Base-by-base conservation (phyloP, 768 basidiomycete species). In the Lactarius tabidus region DNA sequence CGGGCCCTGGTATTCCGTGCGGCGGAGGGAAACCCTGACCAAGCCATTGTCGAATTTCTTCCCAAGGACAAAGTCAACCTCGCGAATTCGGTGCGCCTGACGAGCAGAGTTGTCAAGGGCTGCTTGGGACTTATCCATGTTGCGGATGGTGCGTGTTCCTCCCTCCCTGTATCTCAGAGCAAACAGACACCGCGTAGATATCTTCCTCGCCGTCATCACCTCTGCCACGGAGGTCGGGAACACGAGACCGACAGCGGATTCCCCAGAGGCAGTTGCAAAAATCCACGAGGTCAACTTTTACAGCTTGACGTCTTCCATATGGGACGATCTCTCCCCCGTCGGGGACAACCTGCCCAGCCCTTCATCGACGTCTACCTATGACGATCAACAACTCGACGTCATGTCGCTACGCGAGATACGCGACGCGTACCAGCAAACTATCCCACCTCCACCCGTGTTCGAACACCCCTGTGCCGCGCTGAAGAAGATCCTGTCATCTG, bases 401-500 rank as follows among this genome's bases (percentile, higher is more conserved):
- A 73, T 77, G 68, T 41, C 66, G 23, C 75, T 75, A 60, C 80
- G 78, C 60, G 79, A 84, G 60, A 43, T 67, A 57, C 70, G 75
- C 39, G 81, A 86, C 39, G 75, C 77, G 52, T 85, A 84, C 68
- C 69, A 77, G 33, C 80, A 80, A 63, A 72, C 75, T 54, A 70
- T 18, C 29, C 26, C 55, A 2, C 57, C 79, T 43, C 70, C 84
- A 12, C 79, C 79, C n/a, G 79, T 88, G 29, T 87, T 88, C 72
- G 93, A 95, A 71, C 93, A 98, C 71, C 97, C 97, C 2, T 98
- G 95, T 74, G 75, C 85, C 66, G 90, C 93, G 0, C 83, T 98
- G 71, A 88, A 85, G 55, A 97, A 96, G 76, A 94, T 98, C 62
- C 78, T 99, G 5, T 90, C 92, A 35, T 90, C 90, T 28, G 95